Evolutionary conservation across 768 basidiomycete species (phyloP), one percentile per base, ranked within the genome.

Genomic region (Trametes cingulata): DNA sequence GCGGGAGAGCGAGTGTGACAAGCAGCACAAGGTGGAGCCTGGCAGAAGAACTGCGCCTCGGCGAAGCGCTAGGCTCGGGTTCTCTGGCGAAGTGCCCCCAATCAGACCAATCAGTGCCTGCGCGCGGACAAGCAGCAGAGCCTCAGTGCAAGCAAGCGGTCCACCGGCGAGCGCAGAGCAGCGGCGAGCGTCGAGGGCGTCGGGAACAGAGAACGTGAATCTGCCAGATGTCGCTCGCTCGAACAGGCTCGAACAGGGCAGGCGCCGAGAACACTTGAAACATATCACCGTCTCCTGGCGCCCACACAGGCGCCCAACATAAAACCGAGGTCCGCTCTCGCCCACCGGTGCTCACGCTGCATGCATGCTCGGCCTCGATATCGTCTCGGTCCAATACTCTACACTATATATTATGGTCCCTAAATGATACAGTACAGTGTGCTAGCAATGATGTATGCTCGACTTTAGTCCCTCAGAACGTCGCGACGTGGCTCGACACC

Each of bases 401-500:
- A 57, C 56, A 56, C 37, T 49, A 49, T 49, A n/a, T 42, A 57
- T 57, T 60, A 52, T 47, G 50, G 52, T 60, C 58, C 58, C 58
- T 52, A 52, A 54, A 48, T 53, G 52, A 60, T 53, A 48, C 46
- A 42, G 25, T 59, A 58, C 37, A 45, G 39, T 50, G 39, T 25
- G 39, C 43, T 46, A 57, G 40, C 52, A 43, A 50, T 58, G 56
- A 49, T 62, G 47, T 53, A 50, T 58, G 54, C 39, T 40, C 41
- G 20, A 22, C 47, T 35, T 19, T 10, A 41, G 37, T 17, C 42
- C 40, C 62, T 74, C 72, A 85, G 68, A 82, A 78, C 27, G 78
- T 39, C 82, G 52, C 83, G 24, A 89, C 56, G 39, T 81, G 70
- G 50, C 75, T 75, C 62, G 80, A 71, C 19, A 88, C 80, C 60